Percentiles rank a stretch among this genome's conserved stretches.
Evolutionary conservation across 2,329 filamentous ascomycete genomes (phyloP).

Genomic region (Septoria petroselini): DNA sequence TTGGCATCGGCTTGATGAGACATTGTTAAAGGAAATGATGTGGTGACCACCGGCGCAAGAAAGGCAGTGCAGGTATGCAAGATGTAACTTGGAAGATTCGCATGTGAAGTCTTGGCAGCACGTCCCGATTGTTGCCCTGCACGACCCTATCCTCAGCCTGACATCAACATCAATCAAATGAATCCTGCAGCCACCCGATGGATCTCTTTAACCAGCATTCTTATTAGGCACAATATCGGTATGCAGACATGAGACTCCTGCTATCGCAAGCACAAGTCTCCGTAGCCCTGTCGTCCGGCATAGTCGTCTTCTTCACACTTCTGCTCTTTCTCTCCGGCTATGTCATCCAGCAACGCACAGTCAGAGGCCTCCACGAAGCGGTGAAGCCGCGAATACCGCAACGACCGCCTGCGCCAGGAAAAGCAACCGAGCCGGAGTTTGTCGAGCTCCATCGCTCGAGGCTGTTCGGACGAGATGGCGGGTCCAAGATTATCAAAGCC

Average conservation of each 20-base stretch:
- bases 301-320: conserved; percentile 71
- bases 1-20: conserved; percentile 73
- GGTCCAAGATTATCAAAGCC: conserved; percentile 31
- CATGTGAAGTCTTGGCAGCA: conserved; percentile 15
- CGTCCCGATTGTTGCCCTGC: conserved; percentile 11
- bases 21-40: conserved; percentile 36
- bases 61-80: not conserved
- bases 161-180: not conserved
- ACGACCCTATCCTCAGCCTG: not conserved
- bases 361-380: conserved; percentile 70
- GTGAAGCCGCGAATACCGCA: conserved; percentile 57
- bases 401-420: conserved; percentile 33
- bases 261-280: conserved; percentile 67
- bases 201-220: conserved; percentile 14
- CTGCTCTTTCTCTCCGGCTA: conserved; percentile 87
- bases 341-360: conserved; percentile 79
- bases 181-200: conserved; percentile 13
- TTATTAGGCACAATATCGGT: conserved; percentile 13
- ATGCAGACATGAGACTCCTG: conserved; percentile 24
- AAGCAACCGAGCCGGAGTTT: conserved; percentile 17
- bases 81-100: not conserved
- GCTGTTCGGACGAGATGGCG: conserved; percentile 27
- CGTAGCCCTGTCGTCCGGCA: conserved; percentile 60
- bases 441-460: conserved; percentile 29
- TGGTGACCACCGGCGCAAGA: not conserved